Percentiles rank a stretch among this genome's conserved stretches.
phyloP scores from a whole-genome alignment of 2,329 filamentous ascomycete genomes.

The Exophiala lecanii-corni region DNA sequence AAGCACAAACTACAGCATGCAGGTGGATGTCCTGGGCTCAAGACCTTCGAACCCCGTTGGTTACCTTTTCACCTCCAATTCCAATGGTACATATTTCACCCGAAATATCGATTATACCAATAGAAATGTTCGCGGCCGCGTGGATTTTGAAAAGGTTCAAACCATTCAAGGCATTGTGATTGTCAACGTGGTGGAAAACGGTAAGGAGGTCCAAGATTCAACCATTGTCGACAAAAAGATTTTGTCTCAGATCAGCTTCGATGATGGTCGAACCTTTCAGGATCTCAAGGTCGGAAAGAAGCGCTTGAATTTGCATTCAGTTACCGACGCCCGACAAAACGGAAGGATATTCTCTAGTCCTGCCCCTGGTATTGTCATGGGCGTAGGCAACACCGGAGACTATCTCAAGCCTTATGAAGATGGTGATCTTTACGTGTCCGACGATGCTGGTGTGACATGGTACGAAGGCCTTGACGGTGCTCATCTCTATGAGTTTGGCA shows the following conservation, averaged over 20 bases:
- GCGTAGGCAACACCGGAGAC: conserved; percentile 82
- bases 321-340: conserved; percentile 76
- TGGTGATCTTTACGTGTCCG: conserved; percentile 79
- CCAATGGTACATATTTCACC: conserved; percentile 93
- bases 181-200: conserved; percentile 85
- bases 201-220: conserved; percentile 61
- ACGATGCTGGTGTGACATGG: conserved; percentile 88
- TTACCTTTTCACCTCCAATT: conserved; percentile 90
- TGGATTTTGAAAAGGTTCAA: conserved; percentile 93
- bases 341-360: conserved; percentile 90
- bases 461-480: conserved; percentile 66
- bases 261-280: conserved; percentile 86
- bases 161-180: conserved; percentile 89
- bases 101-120: conserved; percentile 91
- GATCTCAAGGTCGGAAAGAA: conserved; percentile 63
- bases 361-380: conserved; percentile 90
- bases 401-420: conserved; percentile 65
- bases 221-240: conserved; percentile 59
- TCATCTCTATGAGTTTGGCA: conserved; percentile 94
- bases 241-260: conserved; percentile 81
- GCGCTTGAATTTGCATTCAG: conserved; percentile 80
- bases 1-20: conserved; percentile 95
- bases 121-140: conserved; percentile 66
- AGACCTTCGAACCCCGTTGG: conserved; percentile 68
- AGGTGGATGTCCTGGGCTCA: conserved; percentile 83